Conservation (phyloP, 768 basidiomycete species). For the Tulasnella sp. region DNA sequence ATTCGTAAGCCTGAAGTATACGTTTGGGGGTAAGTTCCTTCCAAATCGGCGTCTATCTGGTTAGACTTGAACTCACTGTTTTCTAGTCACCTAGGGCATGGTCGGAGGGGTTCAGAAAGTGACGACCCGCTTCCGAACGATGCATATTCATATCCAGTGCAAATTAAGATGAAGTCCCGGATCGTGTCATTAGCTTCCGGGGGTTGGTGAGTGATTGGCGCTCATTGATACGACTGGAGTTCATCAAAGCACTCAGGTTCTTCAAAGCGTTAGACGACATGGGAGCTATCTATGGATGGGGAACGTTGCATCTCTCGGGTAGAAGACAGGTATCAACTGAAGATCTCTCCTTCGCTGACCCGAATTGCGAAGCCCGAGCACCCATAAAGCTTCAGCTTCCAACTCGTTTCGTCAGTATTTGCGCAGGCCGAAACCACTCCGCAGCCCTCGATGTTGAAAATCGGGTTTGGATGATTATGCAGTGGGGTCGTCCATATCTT, state of each 20-base stretch:
- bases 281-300: conserved; percentile 71
- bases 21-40: conserved; percentile 56
- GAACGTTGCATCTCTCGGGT: no score
- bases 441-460: conserved; percentile 46
- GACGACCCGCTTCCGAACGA: conserved; percentile 30
- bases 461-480: conserved; percentile 60
- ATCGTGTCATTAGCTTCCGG: conserved; percentile 66
- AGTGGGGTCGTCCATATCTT: conserved; percentile 67
- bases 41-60: conserved; percentile 32
- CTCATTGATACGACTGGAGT: no score
- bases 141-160: conserved; percentile 50
- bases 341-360: no score
- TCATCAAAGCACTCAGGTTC: conserved; percentile 55
- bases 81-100: conserved; percentile 44
- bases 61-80: background rate
- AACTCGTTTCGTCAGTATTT: no score
- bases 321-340: no score
- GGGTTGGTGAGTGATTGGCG: conserved; percentile 55
- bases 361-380: no score
- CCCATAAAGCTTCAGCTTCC: conserved; percentile 47
- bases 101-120: conserved; percentile 60
- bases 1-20: conserved; percentile 35
- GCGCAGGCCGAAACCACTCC: conserved; percentile 64
- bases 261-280: conserved; percentile 74
- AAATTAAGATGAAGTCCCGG: conserved; percentile 45